Base-by-base conservation (phyloP, 768 basidiomycete genomes). In the Kwoniella bestiolae region DNA sequence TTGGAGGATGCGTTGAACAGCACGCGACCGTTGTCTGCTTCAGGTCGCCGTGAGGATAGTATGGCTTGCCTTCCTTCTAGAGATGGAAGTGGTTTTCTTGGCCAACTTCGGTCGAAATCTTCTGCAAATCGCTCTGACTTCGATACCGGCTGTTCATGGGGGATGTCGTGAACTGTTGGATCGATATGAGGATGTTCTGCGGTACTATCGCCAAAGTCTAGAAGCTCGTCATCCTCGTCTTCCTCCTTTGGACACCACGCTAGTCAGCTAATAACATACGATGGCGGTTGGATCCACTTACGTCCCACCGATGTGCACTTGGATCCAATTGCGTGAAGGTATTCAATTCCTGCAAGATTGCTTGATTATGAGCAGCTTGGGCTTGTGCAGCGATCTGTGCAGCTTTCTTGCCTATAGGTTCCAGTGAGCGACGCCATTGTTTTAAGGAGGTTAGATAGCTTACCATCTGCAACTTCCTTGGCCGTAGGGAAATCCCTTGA, bases 1-100 rank as follows among this genome's bases (percentile, higher is more conserved):
- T 96, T 97, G 9, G 90, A 91, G 3, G 90, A 88, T 74, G 95
- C 96, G 75, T 99, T 98, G 84, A 97, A 99, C n/a, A 99, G 84
- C 0, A 89, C 89, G 45, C 91, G 86, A 2, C 84, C 81, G 44
- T 89, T 87, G 65, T 85, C 83, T 77, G 53, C 67, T 5, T 46
- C 77, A 65, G 44, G 78, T 71, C 67, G 80, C 16, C 21, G 50
- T 18, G 21, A n/a, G 25, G 21, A 45, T 44, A 45, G 70, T 68
- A 78, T 79, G 59, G 81, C 82, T 83, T 18, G 81, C 81, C 25
- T 67, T 55, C 9, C 11, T 82, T 84, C 74, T 50, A 86, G 85
- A 46, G 56, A 70, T 31, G 52, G 52, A 21, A 56, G 69, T 25
- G 85, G 84, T 35, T 87, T 87, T 57, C 89, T 87, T n/a, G 93